Evolutionary conservation across 2,329 filamentous ascomycete genomes (phyloP).

Genomic region (Pseudonectria foliicola): DNA sequence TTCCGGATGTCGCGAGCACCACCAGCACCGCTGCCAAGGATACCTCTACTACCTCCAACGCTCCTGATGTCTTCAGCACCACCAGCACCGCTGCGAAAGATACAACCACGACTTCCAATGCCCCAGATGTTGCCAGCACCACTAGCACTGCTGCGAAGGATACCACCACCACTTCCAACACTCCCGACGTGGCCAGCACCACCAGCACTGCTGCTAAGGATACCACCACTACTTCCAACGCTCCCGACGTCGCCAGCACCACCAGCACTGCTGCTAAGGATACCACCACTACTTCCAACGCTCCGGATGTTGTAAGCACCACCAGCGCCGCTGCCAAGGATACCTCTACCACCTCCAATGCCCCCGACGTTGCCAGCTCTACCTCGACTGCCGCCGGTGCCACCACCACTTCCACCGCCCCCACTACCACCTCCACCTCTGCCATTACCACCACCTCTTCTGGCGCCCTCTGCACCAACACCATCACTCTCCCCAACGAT

Average conservation of each 20-base stretch:
- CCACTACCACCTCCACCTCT: constrained; percentile 18
- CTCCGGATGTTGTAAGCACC: constrained; percentile 30
- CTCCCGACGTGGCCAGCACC: constrained; percentile 2
- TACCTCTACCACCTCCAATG: constrained; percentile 6
- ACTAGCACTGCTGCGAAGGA: constrained; percentile 13
- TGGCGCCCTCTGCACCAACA: constrained; percentile 40
- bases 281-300: constrained; percentile 7
- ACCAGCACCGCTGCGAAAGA: constrained; percentile 18
- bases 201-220: constrained; percentile 11
- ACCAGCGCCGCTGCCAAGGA: constrained; percentile 31
- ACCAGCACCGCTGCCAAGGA: constrained; percentile 10
- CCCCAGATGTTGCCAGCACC: constrained; percentile 29
- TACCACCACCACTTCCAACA: background rate
- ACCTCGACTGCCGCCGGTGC: constrained; percentile 9
- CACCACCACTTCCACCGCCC: constrained; percentile 11
- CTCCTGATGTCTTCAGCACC: constrained; percentile 3
- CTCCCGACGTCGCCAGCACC: too few species aligned
- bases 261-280: constrained; percentile 20
- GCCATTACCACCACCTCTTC: constrained; percentile 27
- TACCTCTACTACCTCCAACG: constrained; percentile 2
- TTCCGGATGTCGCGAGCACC: constrained; percentile 1
- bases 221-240: constrained; percentile 2
- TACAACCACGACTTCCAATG: constrained; percentile 3
- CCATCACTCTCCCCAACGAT: constrained; percentile 34
- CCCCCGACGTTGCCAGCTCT: constrained; percentile 11